Base-by-base conservation (phyloP, 1,284 basidiomycete species). In the Inonotus obliquus region DNA sequence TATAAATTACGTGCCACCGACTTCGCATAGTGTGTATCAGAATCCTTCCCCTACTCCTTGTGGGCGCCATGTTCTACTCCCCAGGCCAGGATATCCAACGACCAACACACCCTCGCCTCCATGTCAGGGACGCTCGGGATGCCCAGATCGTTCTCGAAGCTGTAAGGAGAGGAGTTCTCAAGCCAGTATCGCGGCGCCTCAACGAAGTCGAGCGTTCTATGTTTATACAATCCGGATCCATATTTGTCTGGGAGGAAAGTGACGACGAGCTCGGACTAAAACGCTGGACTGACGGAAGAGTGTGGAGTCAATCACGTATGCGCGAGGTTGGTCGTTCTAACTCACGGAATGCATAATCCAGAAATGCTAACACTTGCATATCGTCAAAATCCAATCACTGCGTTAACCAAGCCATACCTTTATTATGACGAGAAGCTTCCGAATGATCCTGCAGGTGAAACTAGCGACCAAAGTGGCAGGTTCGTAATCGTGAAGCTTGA, bases 201-300 rank as follows among this genome's bases (percentile, higher is more conserved):
- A 84, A 86, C 69, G 83, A 85, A 67, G 73, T 78, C 56, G 84
- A 87, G 67, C 73, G 85, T 54, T 74, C 77, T 10, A 78, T 73
- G 62, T 80, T 78, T 66, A 83, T 87, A 65, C 77, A 76, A 55
- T 82, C 84, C 11, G 85, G 85, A 2, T 78, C 84, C 6, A 76
- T 86, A 21, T 86, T 86, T 68, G 82, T 86, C 60, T 86, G 84
- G 84, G 80, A 84, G 67, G 84, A 86, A 71, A 80, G 80, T 66
- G 83, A 85, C 59, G 83, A 85, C 64, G 84, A 85, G 63, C 77
- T 77, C 62, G 82, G 83, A 10, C 71, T 85, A 61, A 85, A 83
- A 70, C 74, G 82, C 64, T 83, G 81, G 82, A 84, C 84, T 72
- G 85, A 87, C 73, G 84, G 84, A 25, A 78, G 84, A 37, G 77